Evolutionary conservation across 345 rosid genomes (phyloP), one percentile per base, ranked within the genome.

Genomic region (Pseudoturritis turrita): DNA sequence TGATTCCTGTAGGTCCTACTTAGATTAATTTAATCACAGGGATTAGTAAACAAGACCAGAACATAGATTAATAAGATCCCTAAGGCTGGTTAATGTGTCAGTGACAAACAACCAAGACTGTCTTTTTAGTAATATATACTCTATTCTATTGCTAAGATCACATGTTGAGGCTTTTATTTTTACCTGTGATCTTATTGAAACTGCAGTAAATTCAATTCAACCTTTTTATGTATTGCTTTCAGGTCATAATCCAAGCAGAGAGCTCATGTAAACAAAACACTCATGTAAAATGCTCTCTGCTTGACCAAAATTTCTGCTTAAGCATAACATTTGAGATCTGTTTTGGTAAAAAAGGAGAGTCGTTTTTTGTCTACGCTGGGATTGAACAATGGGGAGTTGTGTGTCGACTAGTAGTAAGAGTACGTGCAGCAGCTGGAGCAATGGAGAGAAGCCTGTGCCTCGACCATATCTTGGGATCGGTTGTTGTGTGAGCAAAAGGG

Each of bases 351-450:
- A 49, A 72, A 75, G 72, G 58, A 72, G 66, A 65, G 73, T 18
- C 49, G 22, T 14, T 31, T 65, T 39, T 64, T 28, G 70, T 19
- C 31, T 13, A 29, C 29, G 1, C 56, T 41, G n/a, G 74, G 60
- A 64, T 74, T 79, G 33, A 61, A 69, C 75, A 83, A 95, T 96
- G 99, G 99, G 99, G 49, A 83, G 86, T 79, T 92, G 98, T 81
- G 89, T 90, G 21, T 96, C 99, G 7, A 88, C 91, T 37, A 86
- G 98, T 77, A 86, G 94, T 77, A 83, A 68, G 80, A 92, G 97
- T 83, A 83, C 87, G 23, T 89, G 90, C 62, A 95, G 98, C 57
- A 86, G 87, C 80, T 62, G 77, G 83, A 88, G 94, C 88, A 92
- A 84, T 78, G 91, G 92, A 64, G 98, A 90, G 70, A 70, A 79